These are phyloP conservation scores for Blastobotrys mokoenaii DNA, from an alignment of 805 yeast species.

Conservation along the genomic window DNA sequence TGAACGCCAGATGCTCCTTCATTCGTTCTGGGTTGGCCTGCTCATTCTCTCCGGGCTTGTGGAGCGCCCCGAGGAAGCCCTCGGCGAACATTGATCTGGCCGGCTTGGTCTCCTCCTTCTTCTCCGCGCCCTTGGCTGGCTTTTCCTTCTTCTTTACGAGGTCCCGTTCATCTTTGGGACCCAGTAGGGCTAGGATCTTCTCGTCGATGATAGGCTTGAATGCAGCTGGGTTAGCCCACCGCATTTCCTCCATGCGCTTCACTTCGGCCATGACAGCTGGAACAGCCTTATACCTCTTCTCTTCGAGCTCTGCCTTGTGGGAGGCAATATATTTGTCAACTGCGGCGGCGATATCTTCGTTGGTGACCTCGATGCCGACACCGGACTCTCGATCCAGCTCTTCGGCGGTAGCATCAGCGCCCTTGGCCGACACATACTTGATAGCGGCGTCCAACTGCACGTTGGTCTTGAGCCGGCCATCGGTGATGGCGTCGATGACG, in stretches of 20 bases:
- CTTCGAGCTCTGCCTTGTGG: slow-evolving; percentile 50
- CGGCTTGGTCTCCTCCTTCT: slow-evolving; percentile 12
- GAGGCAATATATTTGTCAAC: slow-evolving; percentile 53
- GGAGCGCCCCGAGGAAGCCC: slow-evolving; percentile 92
- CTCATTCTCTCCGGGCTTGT: slow-evolving; percentile 90
- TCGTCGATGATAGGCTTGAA: slow-evolving; percentile 85
- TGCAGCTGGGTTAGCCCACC: slow-evolving; percentile 85
- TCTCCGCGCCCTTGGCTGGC: slow-evolving; percentile 24
- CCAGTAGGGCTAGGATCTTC: slow-evolving; percentile 60
- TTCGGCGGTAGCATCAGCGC: slow-evolving; percentile 30
- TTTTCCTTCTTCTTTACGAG: slow-evolving; percentile 69
- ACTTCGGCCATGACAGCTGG: slow-evolving; percentile 71
- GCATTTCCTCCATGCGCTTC: slow-evolving; percentile 63
- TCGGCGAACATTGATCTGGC: slow-evolving; percentile 79
- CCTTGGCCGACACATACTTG: slow-evolving; percentile 55
- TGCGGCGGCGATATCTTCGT: slow-evolving; percentile 50
- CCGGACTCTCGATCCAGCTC: slow-evolving; percentile 53
- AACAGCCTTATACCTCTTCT: slow-evolving; percentile 71
- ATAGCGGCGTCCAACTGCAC: slow-evolving; percentile 71
- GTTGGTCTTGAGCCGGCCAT: slow-evolving; percentile 54
- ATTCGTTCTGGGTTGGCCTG: slow-evolving; percentile 82
- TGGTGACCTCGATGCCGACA: slow-evolving; percentile 73
- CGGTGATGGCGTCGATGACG: slow-evolving; percentile 53
- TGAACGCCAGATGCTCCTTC: slow-evolving; percentile 68
- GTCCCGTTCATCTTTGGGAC: slow-evolving; percentile 97